Evolutionary conservation across 2,329 filamentous ascomycete species (phyloP).

Genomic region (Microsporum audouinii): DNA sequence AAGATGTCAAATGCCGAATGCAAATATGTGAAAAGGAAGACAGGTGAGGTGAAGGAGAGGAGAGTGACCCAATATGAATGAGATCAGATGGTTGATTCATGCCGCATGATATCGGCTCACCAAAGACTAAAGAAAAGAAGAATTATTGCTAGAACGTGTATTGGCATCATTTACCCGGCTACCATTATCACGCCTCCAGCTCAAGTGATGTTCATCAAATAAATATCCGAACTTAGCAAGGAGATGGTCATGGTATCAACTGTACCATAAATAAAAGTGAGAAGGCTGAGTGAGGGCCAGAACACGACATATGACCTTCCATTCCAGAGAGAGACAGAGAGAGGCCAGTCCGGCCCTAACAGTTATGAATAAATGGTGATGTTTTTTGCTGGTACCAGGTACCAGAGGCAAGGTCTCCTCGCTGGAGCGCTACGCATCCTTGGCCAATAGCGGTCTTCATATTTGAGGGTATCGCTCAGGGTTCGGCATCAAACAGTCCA

Average conservation of each 20-base stretch:
- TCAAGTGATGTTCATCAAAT: not conserved
- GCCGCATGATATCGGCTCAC: not conserved
- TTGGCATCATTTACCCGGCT: not conserved
- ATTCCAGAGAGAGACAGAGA: not conserved
- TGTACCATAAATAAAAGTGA: not conserved
- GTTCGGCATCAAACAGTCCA: constrained; percentile 35
- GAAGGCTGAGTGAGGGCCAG: not conserved
- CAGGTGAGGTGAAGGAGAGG: not conserved
- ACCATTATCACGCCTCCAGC: not conserved
- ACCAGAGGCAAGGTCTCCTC: not conserved
- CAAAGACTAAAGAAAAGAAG: not conserved
- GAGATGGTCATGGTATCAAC: not conserved
- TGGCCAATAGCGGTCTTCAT: not conserved
- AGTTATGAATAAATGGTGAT: not conserved
- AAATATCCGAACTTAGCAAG: not conserved
- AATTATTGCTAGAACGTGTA: not conserved
- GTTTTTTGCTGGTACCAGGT: not conserved
- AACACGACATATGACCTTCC: not conserved
- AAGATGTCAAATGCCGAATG: not conserved
- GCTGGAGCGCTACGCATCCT: not conserved
- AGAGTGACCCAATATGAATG: not conserved
- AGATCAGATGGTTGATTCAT: not conserved
- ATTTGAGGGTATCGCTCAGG: constrained; percentile 9
- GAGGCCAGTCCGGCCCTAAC: not conserved
- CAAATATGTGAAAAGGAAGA: not conserved